Conservation (phyloP, 2,329 filamentous ascomycete species). For the Scedosporium dehoogii region DNA sequence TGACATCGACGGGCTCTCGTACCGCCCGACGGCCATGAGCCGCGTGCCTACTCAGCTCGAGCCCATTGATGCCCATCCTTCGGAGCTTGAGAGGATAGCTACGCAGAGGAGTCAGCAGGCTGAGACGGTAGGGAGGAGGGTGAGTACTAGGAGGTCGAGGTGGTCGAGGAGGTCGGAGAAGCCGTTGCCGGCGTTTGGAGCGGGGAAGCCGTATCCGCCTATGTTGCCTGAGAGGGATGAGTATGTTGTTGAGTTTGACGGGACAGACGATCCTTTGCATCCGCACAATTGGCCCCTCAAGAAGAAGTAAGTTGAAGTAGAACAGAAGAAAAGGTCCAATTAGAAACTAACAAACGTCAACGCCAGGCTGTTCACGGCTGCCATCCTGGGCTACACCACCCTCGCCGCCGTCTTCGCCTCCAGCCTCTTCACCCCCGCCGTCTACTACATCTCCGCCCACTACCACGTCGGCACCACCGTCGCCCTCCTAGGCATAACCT, state of each 20-base stretch:
- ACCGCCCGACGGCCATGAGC: constrained; percentile 40
- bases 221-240: constrained; percentile 59
- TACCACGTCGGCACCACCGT: constrained; percentile 55
- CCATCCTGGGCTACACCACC: constrained; percentile 64
- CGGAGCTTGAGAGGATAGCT: constrained; percentile 60
- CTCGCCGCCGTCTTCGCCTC: constrained; percentile 62
- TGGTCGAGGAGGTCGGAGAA: constrained; percentile 37
- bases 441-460: constrained; percentile 39
- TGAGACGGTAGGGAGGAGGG: constrained; percentile 54
- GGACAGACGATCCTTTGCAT: constrained; percentile 71
- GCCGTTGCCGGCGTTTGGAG: constrained; percentile 60
- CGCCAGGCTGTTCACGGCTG: constrained; percentile 47
- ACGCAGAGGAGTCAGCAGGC: constrained; percentile 63
- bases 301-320: constrained; percentile 54
- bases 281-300: constrained; percentile 76
- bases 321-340: not conserved
- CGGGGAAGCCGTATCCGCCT: constrained; percentile 66
- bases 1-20: constrained; percentile 14
- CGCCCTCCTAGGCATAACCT: constrained; percentile 53
- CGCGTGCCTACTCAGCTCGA: constrained; percentile 56
- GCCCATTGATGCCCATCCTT: constrained; percentile 54
- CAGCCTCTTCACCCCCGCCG: constrained; percentile 66
- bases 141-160: constrained; percentile 18
- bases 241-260: constrained; percentile 79
- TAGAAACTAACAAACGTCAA: constrained; percentile 15